Conservation (phyloP, 768 basidiomycete genomes). For the Rhizopogon rudus region DNA sequence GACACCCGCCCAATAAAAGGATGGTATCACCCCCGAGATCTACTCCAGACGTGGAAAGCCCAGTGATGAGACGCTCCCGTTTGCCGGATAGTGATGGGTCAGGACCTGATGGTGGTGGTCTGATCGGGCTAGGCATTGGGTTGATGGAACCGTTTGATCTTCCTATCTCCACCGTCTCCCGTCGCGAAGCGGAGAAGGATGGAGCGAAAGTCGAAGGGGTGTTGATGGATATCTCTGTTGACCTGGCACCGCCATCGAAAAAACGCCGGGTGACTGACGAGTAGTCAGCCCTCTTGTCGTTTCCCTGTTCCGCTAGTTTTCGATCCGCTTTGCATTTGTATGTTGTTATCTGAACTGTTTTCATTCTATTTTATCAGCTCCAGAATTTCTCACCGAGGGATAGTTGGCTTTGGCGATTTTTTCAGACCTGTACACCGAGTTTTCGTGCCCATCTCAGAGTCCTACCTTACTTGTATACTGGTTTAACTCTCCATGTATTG, state of each 20-base stretch:
- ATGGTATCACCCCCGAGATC: conserved; percentile 14
- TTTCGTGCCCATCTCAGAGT: conserved; percentile 8
- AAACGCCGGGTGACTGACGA: conserved; percentile 40
- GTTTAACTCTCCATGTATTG: conserved; percentile 25
- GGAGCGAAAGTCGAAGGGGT: conserved; percentile 31
- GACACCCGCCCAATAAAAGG: conserved; percentile 4
- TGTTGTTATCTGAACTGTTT: conserved; percentile 1
- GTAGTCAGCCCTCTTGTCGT: conserved; percentile 6
- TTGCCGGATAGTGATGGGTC: conserved; percentile 14
- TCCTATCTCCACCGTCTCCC: conserved; percentile 19
- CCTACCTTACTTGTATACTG: conserved; percentile 29
- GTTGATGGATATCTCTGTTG: conserved; percentile 14
- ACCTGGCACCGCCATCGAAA: conserved; percentile 42
- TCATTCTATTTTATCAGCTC: conserved; percentile 9
- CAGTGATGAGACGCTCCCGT: conserved; percentile 35
- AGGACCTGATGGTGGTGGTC: conserved; percentile 25
- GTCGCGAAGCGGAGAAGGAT: conserved; percentile 15
- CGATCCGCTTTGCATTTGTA: conserved; percentile 1
- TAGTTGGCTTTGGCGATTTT: conserved; percentile 1
- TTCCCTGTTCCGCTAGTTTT: background rate
- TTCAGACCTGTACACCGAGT: conserved; percentile 1
- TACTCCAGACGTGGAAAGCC: conserved; percentile 41
- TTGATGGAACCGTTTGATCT: conserved; percentile 53
- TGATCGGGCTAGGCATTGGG: conserved; percentile 35
- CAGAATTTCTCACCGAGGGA: conserved; percentile 4